phyloP scores from a whole-genome alignment of 768 basidiomycete species.

The Kwoniella dejecticola region DNA sequence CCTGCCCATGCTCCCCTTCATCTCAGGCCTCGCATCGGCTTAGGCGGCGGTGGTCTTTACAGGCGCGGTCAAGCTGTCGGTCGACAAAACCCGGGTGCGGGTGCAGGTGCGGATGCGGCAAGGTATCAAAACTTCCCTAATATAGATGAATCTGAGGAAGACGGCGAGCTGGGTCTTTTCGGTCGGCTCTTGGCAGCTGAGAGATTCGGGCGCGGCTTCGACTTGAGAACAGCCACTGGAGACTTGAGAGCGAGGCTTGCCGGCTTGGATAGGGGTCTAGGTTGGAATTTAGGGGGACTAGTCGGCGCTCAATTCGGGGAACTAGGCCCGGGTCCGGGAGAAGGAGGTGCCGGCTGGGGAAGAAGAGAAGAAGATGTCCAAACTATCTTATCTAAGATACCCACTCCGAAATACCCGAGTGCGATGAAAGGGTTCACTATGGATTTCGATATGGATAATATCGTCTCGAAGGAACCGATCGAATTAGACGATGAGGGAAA shows the following conservation, averaged over 20 bases:
- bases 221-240: too few species aligned
- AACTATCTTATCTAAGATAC: constrained; percentile 29
- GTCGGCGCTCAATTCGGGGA: neutral
- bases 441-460: constrained; percentile 40
- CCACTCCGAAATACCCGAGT: constrained; percentile 7
- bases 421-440: constrained; percentile 27
- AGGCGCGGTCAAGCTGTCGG: constrained; percentile 11
- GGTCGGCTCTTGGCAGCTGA: too few species aligned
- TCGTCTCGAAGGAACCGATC: constrained; percentile 28
- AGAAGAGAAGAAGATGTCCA: constrained; percentile 27
- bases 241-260: too few species aligned
- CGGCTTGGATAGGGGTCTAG: too few species aligned
- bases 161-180: too few species aligned
- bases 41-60: constrained; percentile 37
- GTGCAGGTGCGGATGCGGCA: too few species aligned
- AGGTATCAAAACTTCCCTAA: too few species aligned
- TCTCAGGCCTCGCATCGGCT: constrained; percentile 17
- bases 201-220: too few species aligned
- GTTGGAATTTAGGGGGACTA: too few species aligned
- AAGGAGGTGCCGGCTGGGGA: neutral
- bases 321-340: neutral
- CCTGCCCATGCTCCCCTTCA: too few species aligned
- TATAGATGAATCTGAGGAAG: too few species aligned
- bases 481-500: constrained; percentile 46
- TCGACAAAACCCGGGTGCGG: neutral